Base-by-base conservation (phyloP, 495 filamentous ascomycete genomes). In the Sabuloglossum arenarium region DNA sequence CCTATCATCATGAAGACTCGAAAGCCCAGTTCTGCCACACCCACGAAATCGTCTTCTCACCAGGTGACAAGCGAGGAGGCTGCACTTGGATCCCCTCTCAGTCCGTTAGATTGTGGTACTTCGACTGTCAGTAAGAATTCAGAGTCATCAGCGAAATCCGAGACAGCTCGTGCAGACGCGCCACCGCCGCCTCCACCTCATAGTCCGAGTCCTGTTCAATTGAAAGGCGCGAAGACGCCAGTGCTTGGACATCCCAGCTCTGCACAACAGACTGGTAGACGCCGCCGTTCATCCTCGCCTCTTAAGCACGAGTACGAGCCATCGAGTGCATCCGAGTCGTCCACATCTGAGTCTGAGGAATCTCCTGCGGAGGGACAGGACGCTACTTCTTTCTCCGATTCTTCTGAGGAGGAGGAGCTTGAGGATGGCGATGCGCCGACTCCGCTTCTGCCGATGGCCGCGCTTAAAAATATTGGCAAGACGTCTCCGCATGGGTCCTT, bases 221-320 rank as follows among this genome's bases (percentile, higher is more conserved):
- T 64, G 62, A 82, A 70, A 70, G 72, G 61, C 66, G 63, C 70
- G 47, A 75, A 74, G 39, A 66, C 69, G 32, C 77, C 77, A 32
- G 70, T 77, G 4, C 69, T 77, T 55, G 74, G 69, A 50, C 67
- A 56, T 60, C 63, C 60, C 47, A 63, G 64, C 58, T 60, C 62
- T 5, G 49, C 64, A 25, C 71, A 69, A 27, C 65, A 75, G 11
- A 16, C 9, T 21, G 28, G 42, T 23, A 23, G 23, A n/a, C 31
- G 32, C 61, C 75, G 90, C 29, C 77, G 86, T 6, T 84, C 81
- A 27, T 97, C 93, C 4, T 97, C 93, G 9, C 93, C 93, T 9
- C 73, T 99, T 57, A 99, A 99, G 68, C 91, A 96, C 62, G 88
- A 99, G 70, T 99, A 95, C 62, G 85, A 87, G 60, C 93, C 93